These are phyloP conservation scores for Cerioporus squamosus DNA, from an alignment of 1,284 basidiomycete genomes.

Conservation along the genomic window DNA sequence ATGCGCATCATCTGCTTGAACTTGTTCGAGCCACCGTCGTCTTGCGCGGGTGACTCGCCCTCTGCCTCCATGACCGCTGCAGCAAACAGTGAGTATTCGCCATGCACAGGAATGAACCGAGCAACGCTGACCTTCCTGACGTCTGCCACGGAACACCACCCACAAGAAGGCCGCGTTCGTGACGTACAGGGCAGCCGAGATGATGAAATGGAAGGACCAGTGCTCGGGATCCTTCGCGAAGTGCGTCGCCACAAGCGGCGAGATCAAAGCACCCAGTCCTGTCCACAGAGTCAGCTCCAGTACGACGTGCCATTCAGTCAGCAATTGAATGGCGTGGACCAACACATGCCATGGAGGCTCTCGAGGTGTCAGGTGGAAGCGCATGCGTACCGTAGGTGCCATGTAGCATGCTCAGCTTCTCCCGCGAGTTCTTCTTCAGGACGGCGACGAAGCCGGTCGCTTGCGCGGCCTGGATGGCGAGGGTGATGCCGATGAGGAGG, in stretches of 20 bases:
- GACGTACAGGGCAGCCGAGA: constrained; percentile 59
- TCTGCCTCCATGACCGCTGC: constrained; percentile 38
- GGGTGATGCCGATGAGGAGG: constrained; percentile 21
- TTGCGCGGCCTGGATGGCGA: constrained; percentile 33
- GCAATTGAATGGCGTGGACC: neutral
- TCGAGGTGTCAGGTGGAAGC: neutral
- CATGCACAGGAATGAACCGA: neutral
- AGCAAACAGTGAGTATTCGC: neutral
- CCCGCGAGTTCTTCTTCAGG: constrained; percentile 22
- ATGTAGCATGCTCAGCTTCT: constrained; percentile 46
- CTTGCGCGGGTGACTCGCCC: constrained; percentile 41
- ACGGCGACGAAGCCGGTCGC: constrained; percentile 34
- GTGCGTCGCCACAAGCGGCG: constrained; percentile 72
- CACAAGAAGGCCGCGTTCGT: constrained; percentile 49
- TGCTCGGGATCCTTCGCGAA: constrained; percentile 53
- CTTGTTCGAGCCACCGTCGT: constrained; percentile 43
- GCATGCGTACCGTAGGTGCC: constrained; percentile 28
- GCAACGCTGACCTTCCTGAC: constrained; percentile 48
- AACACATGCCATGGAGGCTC: neutral
- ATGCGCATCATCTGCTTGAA: constrained; percentile 58
- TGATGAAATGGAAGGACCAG: constrained; percentile 67
- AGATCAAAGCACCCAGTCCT: constrained; percentile 68
- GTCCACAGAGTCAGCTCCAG: neutral
- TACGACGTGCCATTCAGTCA: neutral
- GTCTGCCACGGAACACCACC: constrained; percentile 55